These are phyloP conservation scores for Phialocephala sp. DNA, from an alignment of 2,329 filamentous ascomycete species.

Conservation along the genomic window DNA sequence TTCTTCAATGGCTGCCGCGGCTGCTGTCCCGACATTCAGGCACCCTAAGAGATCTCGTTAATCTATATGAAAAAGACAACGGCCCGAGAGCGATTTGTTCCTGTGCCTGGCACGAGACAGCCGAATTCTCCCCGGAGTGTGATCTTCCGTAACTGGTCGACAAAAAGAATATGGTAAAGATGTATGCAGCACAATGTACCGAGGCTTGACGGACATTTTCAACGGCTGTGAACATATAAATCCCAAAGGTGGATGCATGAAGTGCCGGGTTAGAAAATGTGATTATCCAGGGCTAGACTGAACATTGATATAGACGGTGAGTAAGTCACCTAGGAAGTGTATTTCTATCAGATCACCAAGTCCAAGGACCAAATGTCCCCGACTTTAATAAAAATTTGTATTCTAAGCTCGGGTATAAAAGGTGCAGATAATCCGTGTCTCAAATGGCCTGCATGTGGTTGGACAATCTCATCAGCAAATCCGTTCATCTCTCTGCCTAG, in stretches of 20 bases:
- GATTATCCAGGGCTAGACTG: neutral
- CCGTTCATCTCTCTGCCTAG: conserved; percentile 15
- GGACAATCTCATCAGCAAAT: neutral
- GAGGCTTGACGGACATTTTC: neutral
- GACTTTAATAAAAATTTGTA: neutral
- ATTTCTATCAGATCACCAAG: neutral
- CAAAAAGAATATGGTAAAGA: neutral
- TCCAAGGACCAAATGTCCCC: neutral
- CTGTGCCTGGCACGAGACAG: neutral
- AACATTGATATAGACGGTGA: neutral
- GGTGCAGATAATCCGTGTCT: neutral
- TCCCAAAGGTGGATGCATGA: neutral
- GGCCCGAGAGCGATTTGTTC: neutral
- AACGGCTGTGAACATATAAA: neutral
- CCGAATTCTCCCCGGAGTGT: neutral
- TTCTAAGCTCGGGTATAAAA: neutral
- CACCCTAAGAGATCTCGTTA: neutral
- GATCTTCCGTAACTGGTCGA: neutral
- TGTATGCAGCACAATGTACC: neutral
- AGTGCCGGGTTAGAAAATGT: neutral
- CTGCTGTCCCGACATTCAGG: neutral
- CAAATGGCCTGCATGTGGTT: neutral
- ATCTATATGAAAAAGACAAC: neutral
- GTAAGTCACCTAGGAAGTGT: neutral
- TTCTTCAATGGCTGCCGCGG: neutral